phyloP scores from a whole-genome alignment of 768 basidiomycete species.

The Cystofilobasidium capitatum region DNA sequence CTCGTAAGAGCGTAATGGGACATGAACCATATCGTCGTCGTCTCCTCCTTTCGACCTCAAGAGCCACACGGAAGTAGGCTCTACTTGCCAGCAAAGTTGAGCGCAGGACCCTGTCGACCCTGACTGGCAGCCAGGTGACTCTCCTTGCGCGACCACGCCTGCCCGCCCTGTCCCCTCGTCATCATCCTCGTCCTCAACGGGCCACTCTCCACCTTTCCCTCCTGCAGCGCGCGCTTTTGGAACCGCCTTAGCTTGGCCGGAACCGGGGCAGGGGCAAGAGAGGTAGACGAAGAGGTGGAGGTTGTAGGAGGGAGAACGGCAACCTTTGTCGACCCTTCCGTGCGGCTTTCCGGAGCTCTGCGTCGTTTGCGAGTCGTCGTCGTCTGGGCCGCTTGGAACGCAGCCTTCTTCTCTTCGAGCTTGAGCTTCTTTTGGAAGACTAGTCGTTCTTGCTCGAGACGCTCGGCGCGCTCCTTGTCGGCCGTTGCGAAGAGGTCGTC shows the following conservation, averaged over 20 bases:
- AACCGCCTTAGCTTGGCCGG: background rate
- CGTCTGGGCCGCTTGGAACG: background rate
- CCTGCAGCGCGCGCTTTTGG: background rate
- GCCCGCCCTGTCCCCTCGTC: background rate
- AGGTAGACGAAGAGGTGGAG: background rate
- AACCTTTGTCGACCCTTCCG: background rate
- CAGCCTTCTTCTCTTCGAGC: background rate
- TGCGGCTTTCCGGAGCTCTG: background rate
- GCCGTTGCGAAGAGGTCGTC: constrained; percentile 1
- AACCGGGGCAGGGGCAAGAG: background rate
- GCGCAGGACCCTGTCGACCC: background rate
- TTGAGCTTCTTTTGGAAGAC: background rate
- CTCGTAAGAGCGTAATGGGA: too few species aligned
- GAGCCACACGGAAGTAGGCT: too few species aligned
- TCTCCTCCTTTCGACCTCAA: too few species aligned
- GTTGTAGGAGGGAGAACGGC: background rate
- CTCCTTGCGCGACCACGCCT: background rate
- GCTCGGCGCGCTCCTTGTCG: background rate
- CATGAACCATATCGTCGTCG: too few species aligned
- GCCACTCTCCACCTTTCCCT: background rate
- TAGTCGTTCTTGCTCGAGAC: background rate
- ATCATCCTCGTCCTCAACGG: background rate
- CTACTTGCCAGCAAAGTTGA: constrained; percentile 1
- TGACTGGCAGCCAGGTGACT: background rate
- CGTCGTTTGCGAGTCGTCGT: background rate